Evolutionary conservation across 169 alveolate genomes (phyloP).

Genomic region (Plasmodium gonderi): DNA sequence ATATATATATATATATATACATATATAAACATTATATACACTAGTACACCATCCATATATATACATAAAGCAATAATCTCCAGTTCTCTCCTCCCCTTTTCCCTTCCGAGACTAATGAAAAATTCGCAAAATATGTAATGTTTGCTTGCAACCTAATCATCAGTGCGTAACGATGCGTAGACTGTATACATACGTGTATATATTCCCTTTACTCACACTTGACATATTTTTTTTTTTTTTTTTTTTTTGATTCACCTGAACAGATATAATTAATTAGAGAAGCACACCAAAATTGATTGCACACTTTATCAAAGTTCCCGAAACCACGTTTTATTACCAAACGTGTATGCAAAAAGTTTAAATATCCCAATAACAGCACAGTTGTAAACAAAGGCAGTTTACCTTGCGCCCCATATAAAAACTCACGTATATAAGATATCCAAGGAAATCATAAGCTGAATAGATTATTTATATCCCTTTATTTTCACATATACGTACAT

Average conservation of each 20-base stretch:
- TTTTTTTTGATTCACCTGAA: background rate
- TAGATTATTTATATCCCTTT: too few relatives aligned
- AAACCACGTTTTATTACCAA: background rate
- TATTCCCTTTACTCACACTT: background rate
- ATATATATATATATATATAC: background rate
- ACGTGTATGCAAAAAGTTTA: background rate
- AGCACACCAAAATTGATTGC: background rate
- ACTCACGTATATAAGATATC: background rate
- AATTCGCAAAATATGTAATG: too few relatives aligned
- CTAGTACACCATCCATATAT: background rate
- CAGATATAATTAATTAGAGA: background rate
- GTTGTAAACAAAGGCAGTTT: background rate
- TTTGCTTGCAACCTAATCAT: too few relatives aligned
- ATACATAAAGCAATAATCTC: too few relatives aligned
- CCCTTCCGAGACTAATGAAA: too few relatives aligned
- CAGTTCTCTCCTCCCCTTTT: too few relatives aligned
- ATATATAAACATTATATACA: background rate
- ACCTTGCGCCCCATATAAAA: background rate
- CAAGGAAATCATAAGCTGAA: background rate
- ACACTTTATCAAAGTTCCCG: background rate
- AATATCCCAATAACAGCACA: background rate
- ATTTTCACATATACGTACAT: background rate
- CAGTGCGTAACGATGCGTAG: too few relatives aligned
- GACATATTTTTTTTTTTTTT: background rate
- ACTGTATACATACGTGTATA: too few relatives aligned